Evolutionary conservation across 495 filamentous ascomycete genomes (phyloP), one percentile per base, ranked within the genome.

Genomic region (Friedmanniomyces endolithicus): DNA sequence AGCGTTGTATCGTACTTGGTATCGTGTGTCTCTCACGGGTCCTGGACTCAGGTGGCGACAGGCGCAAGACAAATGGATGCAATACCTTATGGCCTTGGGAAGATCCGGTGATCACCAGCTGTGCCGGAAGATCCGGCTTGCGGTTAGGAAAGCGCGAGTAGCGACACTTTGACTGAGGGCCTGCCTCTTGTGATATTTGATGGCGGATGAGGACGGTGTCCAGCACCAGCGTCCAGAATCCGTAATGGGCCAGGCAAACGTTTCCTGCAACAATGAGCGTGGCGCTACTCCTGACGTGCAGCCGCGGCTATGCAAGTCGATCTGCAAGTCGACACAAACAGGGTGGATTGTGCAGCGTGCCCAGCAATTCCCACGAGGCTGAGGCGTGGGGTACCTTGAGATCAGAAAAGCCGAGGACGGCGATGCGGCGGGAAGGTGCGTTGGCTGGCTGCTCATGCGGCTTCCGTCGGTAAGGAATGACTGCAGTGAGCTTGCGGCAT

Each of bases 361-460:
- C 25, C 35, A 25, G 12, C 8, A 19, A 17, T 43, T 54, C 52
- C 52, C 44, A 35, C 52, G 41, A 54, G 37, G 52, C 52, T 37
- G 52, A 54, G 24, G 43, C 43, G 52, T 54, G 52, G 52, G 52
- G 52, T 54, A 47, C n/a, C n/a, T n/a, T n/a, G n/a, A 47, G n/a
- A 35, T 6, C 24, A n/a, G 22, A 47, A 22, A 41, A 11, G 2
- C 11, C 8, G 31, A 52, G 35, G 50, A 29, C 44, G 35, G 23
- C 6, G 12, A 24, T 22, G 37, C 2, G 34, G 50, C 23, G 3
- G 50, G 33, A 6, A 52, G 50, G n/a, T 25, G 33, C 33, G 37
- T 47, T 47, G 27, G 44, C 37, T 3, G 37, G 12, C 37, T 4
- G 6, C 14, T 6, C 12, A 52, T 52, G 31, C 50, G 3, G 24